A percentile compares a stretch with the other conserved stretches of the same genome.
phyloP scores from a whole-genome alignment of 108 stramenopile species.

The Conticribra weissflogii region DNA sequence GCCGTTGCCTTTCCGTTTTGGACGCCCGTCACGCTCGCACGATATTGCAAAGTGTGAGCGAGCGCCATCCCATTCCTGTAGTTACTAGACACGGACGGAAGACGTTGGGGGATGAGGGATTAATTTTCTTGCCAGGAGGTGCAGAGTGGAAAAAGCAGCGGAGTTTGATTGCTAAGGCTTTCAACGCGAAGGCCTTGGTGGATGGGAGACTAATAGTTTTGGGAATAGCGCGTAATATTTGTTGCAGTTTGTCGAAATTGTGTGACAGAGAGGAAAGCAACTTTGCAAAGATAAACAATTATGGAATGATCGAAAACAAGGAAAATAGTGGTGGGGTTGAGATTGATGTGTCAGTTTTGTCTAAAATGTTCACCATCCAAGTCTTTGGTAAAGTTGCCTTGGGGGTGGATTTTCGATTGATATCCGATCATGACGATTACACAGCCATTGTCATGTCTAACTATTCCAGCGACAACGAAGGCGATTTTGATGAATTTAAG shows the following conservation, averaged over 20 bases:
- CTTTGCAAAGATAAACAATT: no score
- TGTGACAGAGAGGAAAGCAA: not conserved
- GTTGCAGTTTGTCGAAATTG: not conserved
- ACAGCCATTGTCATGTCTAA: not conserved
- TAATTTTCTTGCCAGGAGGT: not conserved
- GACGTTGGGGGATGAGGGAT: not conserved
- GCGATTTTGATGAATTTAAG: no score
- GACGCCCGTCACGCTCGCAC: not conserved
- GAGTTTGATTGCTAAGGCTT: not conserved
- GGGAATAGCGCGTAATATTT: not conserved
- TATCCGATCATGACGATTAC: not conserved
- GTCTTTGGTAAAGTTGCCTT: slow-evolving; percentile 34
- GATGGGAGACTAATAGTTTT: not conserved
- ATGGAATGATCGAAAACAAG: no score
- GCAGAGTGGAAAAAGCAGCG: not conserved
- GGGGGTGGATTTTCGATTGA: slow-evolving; percentile 33
- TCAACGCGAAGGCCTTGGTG: not conserved
- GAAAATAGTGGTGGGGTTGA: not conserved
- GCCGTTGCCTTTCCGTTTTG: not conserved
- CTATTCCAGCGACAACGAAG: not conserved
- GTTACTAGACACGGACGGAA: not conserved
- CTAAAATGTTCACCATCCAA: slow-evolving; percentile 30
- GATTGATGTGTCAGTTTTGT: slow-evolving; percentile 26
- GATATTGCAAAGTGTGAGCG: not conserved
- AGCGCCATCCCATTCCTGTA: not conserved